Percentiles rank a stretch among this genome's conserved stretches.
These are phyloP conservation scores for thale cress (Arabidopsis thaliana) DNA, from an alignment of 345 rosid species.

Conservation along the genomic window TAIR10.1 NC_003071.7:2927501-2928000, in stretches of 20 bases:
- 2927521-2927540: slow-evolving; percentile 91
- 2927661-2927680: slow-evolving; percentile 99
- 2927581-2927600: slow-evolving; percentile 89
- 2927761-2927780: not conserved
- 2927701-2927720: not conserved
- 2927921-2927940: slow-evolving; percentile 84
- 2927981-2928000: slow-evolving; percentile 26
- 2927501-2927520: slow-evolving; percentile 88
- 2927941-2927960: slow-evolving; percentile 99
- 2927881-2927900: slow-evolving; percentile 99
- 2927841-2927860: slow-evolving; percentile 50
- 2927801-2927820: not conserved
- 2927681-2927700: slow-evolving; percentile 29
- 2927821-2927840: slow-evolving; percentile 18
- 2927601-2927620: slow-evolving; percentile 64
- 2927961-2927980: slow-evolving; percentile 94
- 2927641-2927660: slow-evolving; percentile 91
- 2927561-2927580: slow-evolving; percentile 86
- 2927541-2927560: slow-evolving; percentile 74
- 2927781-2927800: slow-evolving; percentile 13
- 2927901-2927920: slow-evolving; percentile 90
- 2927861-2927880: slow-evolving; percentile 95
- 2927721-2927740: slow-evolving; percentile 1
- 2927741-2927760: slow-evolving; percentile 24
- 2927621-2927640: slow-evolving; percentile 94